Evolutionary conservation across 441 rosid genomes (phyloP).

Genomic region (Geranium incanum): DNA sequence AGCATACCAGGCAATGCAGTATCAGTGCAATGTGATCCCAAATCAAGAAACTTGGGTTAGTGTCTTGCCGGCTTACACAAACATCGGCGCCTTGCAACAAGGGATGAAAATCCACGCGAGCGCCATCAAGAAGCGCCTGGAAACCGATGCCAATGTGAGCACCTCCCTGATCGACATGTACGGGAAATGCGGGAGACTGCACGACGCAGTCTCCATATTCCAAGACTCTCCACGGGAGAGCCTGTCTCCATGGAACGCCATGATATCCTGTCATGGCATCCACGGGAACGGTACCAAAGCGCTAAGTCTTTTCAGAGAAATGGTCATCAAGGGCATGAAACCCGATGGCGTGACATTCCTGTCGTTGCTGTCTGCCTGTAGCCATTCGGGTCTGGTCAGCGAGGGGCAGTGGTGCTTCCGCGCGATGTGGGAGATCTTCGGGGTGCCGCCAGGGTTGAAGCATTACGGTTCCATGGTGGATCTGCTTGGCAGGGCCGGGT

Average conservation of each 20-base stretch:
- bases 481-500: slow-evolving; percentile 66
- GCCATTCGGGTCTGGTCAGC: slow-evolving; percentile 65
- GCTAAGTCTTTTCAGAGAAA: slow-evolving; percentile 44
- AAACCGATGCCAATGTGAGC: slow-evolving; percentile 44
- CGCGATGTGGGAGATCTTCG: slow-evolving; percentile 45
- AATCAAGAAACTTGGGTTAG: slow-evolving; percentile 74
- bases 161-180: slow-evolving; percentile 75
- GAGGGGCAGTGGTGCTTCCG: slow-evolving; percentile 58
- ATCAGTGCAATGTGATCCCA: slow-evolving; percentile 34
- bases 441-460: slow-evolving; percentile 48
- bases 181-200: slow-evolving; percentile 71
- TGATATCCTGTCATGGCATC: slow-evolving; percentile 56
- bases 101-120: slow-evolving; percentile 62
- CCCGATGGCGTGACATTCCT: slow-evolving; percentile 70
- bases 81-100: slow-evolving; percentile 53
- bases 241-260: slow-evolving; percentile 70
- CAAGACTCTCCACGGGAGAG: slow-evolving; percentile 36
- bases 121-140: slow-evolving; percentile 41
- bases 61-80: slow-evolving; percentile 61
- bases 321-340: slow-evolving; percentile 52
- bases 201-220: slow-evolving; percentile 52
- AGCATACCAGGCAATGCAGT: slow-evolving; percentile 42
- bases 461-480: slow-evolving; percentile 87
- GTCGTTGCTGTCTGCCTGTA: slow-evolving; percentile 65
- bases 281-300: slow-evolving; percentile 62